A percentile compares a stretch with the other conserved stretches of the same genome.
Conservation (phyloP, 495 filamentous ascomycete species). For the Usnea hakonensis region DNA sequence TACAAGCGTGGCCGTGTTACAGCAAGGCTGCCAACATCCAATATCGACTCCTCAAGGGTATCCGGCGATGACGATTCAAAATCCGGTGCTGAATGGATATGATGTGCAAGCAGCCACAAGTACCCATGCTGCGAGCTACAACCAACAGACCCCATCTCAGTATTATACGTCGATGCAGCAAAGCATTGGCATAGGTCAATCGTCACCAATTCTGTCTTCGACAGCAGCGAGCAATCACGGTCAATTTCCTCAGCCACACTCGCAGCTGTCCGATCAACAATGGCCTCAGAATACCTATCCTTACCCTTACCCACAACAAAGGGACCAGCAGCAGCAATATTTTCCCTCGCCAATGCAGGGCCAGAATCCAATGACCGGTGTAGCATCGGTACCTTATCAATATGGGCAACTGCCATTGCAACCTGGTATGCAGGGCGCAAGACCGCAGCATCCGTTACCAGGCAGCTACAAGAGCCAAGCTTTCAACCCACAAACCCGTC, state of each 20-base stretch:
- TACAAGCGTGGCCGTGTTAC: constrained; percentile 26
- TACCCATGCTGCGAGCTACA: constrained; percentile 7
- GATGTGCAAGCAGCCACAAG: constrained; percentile 30
- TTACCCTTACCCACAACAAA: constrained; percentile 19
- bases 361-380: not conserved
- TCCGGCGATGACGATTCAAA: constrained; percentile 14
- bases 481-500: constrained; percentile 88
- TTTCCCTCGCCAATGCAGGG: constrained; percentile 12
- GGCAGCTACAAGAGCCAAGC: constrained; percentile 74
- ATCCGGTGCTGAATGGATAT: constrained; percentile 16
- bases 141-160: constrained; percentile 26
- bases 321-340: constrained; percentile 22
- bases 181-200: constrained; percentile 29
- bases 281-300: constrained; percentile 20
- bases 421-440: constrained; percentile 57
- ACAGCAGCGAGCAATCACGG: constrained; percentile 39
- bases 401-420: constrained; percentile 72
- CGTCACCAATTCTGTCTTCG: constrained; percentile 36
- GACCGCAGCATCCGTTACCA: constrained; percentile 61
- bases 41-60: constrained; percentile 27
- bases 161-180: constrained; percentile 25
- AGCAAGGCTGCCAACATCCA: constrained; percentile 20
- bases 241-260: constrained; percentile 17
- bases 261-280: constrained; percentile 20
- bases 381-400: constrained; percentile 47